Percentiles rank a stretch among this genome's conserved stretches.
phyloP scores from a whole-genome alignment of 2,329 filamentous ascomycete species.

The Colletotrichum sp. region DNA sequence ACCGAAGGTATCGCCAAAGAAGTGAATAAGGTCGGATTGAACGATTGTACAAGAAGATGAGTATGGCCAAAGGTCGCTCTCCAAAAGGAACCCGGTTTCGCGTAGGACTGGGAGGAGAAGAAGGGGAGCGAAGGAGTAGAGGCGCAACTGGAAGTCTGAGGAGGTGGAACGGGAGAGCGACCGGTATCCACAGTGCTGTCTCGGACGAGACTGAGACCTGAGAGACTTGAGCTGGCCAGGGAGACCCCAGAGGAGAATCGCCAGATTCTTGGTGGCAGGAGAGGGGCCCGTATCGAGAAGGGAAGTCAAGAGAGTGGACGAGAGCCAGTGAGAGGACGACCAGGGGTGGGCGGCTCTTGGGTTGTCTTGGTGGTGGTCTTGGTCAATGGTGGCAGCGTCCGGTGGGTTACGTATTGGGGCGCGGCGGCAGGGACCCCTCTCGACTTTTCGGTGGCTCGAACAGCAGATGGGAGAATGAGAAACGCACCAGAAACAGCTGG shows the following conservation, averaged over 20 bases:
- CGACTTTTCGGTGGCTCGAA: neutral
- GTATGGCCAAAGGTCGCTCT: neutral
- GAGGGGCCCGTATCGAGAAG: slow-evolving; percentile 11
- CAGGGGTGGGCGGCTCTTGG: neutral
- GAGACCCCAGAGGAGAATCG: slow-evolving; percentile 12
- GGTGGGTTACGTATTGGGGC: neutral
- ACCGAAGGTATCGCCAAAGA: slow-evolving; percentile 17
- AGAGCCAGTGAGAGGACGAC: neutral
- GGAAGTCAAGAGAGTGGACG: neutral
- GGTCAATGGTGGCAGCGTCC: neutral
- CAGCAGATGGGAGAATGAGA: slow-evolving; percentile 17
- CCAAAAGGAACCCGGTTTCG: neutral
- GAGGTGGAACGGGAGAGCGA: slow-evolving; percentile 11
- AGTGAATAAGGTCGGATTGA: slow-evolving; percentile 1
- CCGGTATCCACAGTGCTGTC: slow-evolving; percentile 14
- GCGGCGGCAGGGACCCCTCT: slow-evolving; percentile 1
- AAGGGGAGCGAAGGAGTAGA: neutral
- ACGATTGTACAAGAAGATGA: slow-evolving; percentile 18
- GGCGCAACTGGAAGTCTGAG: slow-evolving; percentile 1
- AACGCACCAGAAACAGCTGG: slow-evolving; percentile 21
- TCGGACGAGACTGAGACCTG: slow-evolving; percentile 7
- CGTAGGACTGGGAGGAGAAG: neutral
- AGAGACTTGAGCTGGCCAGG: slow-evolving; percentile 11
- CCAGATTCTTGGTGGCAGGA: slow-evolving; percentile 1
- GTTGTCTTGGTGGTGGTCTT: neutral